phyloP scores from a whole-genome alignment of 805 yeast species.

The Candida tammaniensis region DNA sequence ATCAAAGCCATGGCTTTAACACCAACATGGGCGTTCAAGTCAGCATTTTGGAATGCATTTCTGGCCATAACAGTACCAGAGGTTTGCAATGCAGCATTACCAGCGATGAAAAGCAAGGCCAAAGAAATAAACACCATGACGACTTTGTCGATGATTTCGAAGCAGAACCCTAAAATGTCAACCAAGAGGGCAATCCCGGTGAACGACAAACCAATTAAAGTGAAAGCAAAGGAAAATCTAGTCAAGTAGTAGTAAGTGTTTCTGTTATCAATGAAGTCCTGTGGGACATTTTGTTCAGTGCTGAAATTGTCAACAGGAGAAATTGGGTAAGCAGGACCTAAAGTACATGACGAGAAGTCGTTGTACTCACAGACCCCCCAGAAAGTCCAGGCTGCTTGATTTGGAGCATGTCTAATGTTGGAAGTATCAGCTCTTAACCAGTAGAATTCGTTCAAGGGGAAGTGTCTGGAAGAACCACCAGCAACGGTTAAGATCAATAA shows the following conservation, averaged over 20 bases:
- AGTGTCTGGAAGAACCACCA: conserved; percentile 58
- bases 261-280: conserved; percentile 51
- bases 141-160: conserved; percentile 52
- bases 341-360: conserved; percentile 51
- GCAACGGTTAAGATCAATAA: conserved; percentile 58
- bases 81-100: conserved; percentile 70
- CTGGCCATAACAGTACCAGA: conserved; percentile 76
- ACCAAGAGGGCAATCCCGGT: conserved; percentile 60
- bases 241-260: conserved; percentile 60
- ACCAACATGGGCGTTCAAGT: conserved; percentile 49
- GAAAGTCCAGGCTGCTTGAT: conserved; percentile 72
- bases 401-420: conserved; percentile 47
- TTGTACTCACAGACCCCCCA: conserved; percentile 65
- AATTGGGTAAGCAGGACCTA: conserved; percentile 79
- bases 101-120: conserved; percentile 53
- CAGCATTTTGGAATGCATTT: conserved; percentile 56
- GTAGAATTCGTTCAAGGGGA: conserved; percentile 67
- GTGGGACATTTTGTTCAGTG: conserved; percentile 50
- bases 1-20: conserved; percentile 56
- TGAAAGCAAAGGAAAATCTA: conserved; percentile 63
- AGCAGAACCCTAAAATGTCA: conserved; percentile 54
- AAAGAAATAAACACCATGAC: conserved; percentile 49
- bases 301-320: conserved; percentile 77
- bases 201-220: conserved; percentile 58
- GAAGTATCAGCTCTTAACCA: conserved; percentile 79